Base-by-base conservation (phyloP, 169 alveolate genomes). In the Besnoitia besnoiti region DNA sequence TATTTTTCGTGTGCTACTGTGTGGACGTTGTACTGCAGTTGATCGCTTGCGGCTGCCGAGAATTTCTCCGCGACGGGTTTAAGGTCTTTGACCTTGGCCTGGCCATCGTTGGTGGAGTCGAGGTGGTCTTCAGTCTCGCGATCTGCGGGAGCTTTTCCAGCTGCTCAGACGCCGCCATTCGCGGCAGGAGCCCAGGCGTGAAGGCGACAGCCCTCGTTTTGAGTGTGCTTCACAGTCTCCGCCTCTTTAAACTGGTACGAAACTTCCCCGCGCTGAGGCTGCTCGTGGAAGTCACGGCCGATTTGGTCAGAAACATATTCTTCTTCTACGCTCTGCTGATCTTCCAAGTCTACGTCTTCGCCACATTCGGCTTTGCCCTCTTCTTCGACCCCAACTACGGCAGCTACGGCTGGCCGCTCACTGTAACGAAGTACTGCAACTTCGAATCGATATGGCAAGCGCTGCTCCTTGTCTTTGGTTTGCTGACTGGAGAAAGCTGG, bases 401-500 rank as follows among this genome's bases (percentile, higher is more conserved):
- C 33, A 75, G 61, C 51, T 35, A 44, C 19, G 76, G 19, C 5
- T 35, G 33, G 40, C 7, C 77, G 35, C 82, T 85, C 21, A 47
- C 27, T 42, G 47, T 91, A 46, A 91, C 94, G 67, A 61, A 67
- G 46, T 91, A 84, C 73, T 47, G 59, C 82, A 91, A 91, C 87
- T 91, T 91, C 51, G 44, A 61, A 27, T 67, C 35, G 47, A 59
- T 84, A 67, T 47, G 85, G 67, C 82, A 44, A 67, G 88, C 94
- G 50, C 33, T 91, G 47, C 91, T 91, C 37, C 94, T 91, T 27
- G 51, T 91, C 0, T 44, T 67, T 62, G 73, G 89, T 37, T 50
- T 91, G 59, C 49, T 91, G 46, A 91, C 94, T 24, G 94, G 94
- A 0, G 94, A 91, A 67, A 73, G 88, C 35, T 91, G 94, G 94